Conservation (phyloP, 805 yeast species). For the Cyberlindnera maritima region DNA sequence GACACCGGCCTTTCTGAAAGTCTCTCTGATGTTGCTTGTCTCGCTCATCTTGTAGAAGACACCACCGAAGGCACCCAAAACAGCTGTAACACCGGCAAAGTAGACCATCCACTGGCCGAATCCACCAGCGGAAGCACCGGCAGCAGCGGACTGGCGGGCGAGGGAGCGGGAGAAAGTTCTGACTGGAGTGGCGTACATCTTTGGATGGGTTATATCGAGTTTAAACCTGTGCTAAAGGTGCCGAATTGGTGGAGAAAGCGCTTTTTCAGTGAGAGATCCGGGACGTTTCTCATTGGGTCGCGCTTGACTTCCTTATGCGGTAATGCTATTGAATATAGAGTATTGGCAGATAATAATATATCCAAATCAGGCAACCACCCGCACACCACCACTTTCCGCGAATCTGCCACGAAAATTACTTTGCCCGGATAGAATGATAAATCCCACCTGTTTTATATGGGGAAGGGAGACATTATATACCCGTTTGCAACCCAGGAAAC, state of each 20-base stretch:
- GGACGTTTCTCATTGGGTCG: slow-evolving; percentile 2
- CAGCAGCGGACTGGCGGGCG: slow-evolving; percentile 23
- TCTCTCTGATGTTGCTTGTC: slow-evolving; percentile 20
- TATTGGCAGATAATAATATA: no score
- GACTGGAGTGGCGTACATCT: slow-evolving; percentile 27
- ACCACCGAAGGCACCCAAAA: slow-evolving; percentile 23
- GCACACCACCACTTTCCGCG: slow-evolving; percentile 3
- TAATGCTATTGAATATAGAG: not conserved
- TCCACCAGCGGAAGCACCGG: slow-evolving; percentile 18
- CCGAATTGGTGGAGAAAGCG: not conserved
- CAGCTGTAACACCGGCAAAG: slow-evolving; percentile 25
- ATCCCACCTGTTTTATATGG: no score
- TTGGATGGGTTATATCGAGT: slow-evolving; percentile 2
- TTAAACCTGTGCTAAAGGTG: no score
- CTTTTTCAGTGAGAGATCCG: not conserved
- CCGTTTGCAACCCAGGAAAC: no score
- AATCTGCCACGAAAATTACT: not conserved
- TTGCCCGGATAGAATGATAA: no score
- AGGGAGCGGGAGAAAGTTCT: slow-evolving; percentile 28
- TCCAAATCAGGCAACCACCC: slow-evolving; percentile 6
- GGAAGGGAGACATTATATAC: no score
- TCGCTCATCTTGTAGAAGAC: slow-evolving; percentile 27
- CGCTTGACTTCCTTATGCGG: slow-evolving; percentile 18
- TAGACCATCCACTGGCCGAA: slow-evolving; percentile 25
- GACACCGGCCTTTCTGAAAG: slow-evolving; percentile 22